phyloP scores from a whole-genome alignment of 1,139 yeast genomes.

The Scheffersomyces lignicola region DNA sequence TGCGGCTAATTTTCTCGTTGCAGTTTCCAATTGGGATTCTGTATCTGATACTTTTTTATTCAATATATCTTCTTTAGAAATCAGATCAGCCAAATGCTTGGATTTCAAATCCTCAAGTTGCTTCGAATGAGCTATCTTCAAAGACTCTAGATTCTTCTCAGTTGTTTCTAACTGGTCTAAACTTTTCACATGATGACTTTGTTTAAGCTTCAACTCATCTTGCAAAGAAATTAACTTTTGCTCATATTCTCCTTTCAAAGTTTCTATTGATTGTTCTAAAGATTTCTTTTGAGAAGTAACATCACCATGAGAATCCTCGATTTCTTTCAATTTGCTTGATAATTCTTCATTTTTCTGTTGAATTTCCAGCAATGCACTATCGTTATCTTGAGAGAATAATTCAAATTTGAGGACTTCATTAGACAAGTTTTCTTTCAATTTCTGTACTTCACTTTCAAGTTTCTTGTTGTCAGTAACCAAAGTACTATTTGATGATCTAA shows the following conservation, averaged over 20 bases:
- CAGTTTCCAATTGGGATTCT: not conserved
- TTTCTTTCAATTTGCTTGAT: not conserved
- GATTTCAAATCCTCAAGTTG: not conserved
- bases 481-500: not conserved
- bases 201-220: not conserved
- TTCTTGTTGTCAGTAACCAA: not conserved
- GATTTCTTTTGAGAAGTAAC: not conserved
- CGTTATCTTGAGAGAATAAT: constrained; percentile 3
- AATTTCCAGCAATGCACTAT: not conserved
- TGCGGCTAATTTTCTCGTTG: not conserved
- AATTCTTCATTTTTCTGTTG: not conserved
- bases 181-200: not conserved
- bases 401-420: constrained; percentile 4
- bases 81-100: not conserved
- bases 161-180: not conserved
- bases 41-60: not conserved
- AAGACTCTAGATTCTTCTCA: not conserved
- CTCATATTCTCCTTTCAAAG: not conserved
- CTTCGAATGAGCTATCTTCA: not conserved
- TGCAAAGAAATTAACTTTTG: not conserved
- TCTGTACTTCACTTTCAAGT: not conserved
- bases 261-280: not conserved
- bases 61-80: not conserved
- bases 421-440: constrained; percentile 2
- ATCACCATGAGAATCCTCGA: not conserved